Conservation (phyloP, 192 early-diverging fungal genomes). For the Kickxella alabastrina region DNA sequence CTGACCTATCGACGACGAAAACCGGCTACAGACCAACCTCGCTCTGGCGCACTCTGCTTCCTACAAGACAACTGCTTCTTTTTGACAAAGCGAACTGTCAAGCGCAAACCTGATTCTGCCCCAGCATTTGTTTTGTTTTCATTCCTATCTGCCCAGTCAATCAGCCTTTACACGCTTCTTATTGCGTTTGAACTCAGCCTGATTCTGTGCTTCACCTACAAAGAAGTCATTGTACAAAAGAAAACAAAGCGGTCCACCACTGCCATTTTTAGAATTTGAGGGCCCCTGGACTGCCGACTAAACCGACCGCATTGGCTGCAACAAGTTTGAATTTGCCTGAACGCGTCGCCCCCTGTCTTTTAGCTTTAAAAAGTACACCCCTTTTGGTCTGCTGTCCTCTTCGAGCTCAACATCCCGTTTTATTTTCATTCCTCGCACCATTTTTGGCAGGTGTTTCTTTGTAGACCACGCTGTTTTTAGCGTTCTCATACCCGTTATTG, state of each 20-base stretch:
- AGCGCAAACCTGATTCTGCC: neutral
- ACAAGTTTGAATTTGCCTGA: no score
- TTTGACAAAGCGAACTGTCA: neutral
- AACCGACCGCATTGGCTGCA: slow-evolving; percentile 3
- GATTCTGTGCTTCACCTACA: neutral
- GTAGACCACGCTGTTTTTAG: no score
- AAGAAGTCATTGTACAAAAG: slow-evolving; percentile 8
- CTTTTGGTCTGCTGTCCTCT: neutral
- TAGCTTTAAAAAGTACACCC: neutral
- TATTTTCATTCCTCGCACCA: slow-evolving; percentile 1
- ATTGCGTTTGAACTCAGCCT: slow-evolving; percentile 1
- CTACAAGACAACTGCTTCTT: neutral
- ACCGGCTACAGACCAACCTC: neutral
- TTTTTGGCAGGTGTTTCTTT: no score
- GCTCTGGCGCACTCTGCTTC: slow-evolving; percentile 1
- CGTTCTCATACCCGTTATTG: no score
- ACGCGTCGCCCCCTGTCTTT: neutral
- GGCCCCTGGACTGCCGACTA: slow-evolving; percentile 1
- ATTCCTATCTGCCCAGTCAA: neutral
- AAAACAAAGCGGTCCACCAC: neutral
- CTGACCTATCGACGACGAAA: no score
- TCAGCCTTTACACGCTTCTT: neutral
- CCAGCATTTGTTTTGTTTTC: neutral
- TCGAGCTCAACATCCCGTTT: neutral
- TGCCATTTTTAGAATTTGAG: slow-evolving; percentile 1